A percentile compares a stretch with the other conserved stretches of the same genome.
phyloP scores from a whole-genome alignment of 139 green algal species.

The Chlamydomonas sp. region DNA sequence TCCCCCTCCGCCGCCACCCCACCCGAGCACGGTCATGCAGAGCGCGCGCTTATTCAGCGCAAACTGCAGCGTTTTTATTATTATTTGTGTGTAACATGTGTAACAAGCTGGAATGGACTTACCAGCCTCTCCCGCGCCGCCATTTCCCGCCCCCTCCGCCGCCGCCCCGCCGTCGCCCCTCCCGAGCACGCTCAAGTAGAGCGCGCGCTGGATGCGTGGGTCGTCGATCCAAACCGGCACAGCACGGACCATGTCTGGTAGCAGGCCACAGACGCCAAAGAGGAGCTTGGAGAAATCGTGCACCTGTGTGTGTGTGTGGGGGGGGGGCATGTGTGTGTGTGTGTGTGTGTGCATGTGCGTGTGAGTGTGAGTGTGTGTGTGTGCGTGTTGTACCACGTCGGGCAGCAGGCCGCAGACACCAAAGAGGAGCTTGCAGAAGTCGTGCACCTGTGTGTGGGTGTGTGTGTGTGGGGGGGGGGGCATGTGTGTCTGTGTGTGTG shows the following conservation, averaged over 20 bases:
- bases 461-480: neutral
- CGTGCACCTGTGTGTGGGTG: constrained; percentile 4
- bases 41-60: neutral
- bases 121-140: too few relatives aligned
- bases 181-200: constrained; percentile 9
- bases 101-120: too few relatives aligned
- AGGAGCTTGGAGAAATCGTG: neutral
- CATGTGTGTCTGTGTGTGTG: too few relatives aligned
- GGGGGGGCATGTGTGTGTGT: neutral
- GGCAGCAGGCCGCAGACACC: constrained; percentile 31
- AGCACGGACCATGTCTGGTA: constrained; percentile 44
- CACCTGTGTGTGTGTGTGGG: neutral
- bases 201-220: constrained; percentile 3
- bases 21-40: constrained; percentile 3
- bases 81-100: too few relatives aligned
- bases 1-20: neutral
- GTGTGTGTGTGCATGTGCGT: constrained; percentile 6
- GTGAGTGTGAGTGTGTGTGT: constrained; percentile 2
- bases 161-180: neutral
- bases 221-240: constrained; percentile 44
- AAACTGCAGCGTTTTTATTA: too few relatives aligned
- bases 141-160: neutral
- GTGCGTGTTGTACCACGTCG: constrained; percentile 29
- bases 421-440: constrained; percentile 1
- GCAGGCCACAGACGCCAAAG: constrained; percentile 19